Percentiles rank a stretch among this genome's conserved stretches.
Conservation (phyloP, 768 basidiomycete genomes). For the Filobasidium floriforme region DNA sequence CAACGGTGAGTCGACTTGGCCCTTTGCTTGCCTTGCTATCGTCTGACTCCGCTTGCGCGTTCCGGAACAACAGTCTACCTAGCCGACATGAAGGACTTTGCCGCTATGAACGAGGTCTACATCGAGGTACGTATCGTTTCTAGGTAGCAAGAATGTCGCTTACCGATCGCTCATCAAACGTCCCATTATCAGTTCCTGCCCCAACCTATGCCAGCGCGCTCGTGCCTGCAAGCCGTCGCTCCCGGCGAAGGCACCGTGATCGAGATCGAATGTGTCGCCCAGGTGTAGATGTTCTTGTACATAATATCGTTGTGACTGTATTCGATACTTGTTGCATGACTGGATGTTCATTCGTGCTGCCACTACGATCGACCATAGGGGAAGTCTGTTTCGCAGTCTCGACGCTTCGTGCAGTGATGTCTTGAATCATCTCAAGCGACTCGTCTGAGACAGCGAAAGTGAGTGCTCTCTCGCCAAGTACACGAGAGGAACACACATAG, state of each 20-base stretch:
- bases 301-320: too few relatives aligned
- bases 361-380: too few relatives aligned
- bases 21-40: neutral
- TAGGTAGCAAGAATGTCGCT: neutral
- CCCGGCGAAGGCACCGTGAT: conserved; percentile 23
- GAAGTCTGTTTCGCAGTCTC: too few relatives aligned
- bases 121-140: conserved; percentile 14
- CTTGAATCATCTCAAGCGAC: too few relatives aligned
- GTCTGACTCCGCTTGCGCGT: neutral
- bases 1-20: conserved; percentile 11
- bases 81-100: conserved; percentile 30
- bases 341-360: too few relatives aligned
- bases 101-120: conserved; percentile 32
- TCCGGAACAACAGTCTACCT: conserved; percentile 22
- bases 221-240: conserved; percentile 22
- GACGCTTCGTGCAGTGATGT: too few relatives aligned
- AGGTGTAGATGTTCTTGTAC: neutral
- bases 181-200: conserved; percentile 14
- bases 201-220: conserved; percentile 23
- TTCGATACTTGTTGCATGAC: too few relatives aligned
- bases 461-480: too few relatives aligned
- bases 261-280: conserved; percentile 24
- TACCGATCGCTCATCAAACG: neutral
- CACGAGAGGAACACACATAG: too few relatives aligned
- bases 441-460: too few relatives aligned